These are phyloP conservation scores for Polyporus tsugae DNA, from an alignment of 1,284 basidiomycete genomes.

Conservation along the genomic window DNA sequence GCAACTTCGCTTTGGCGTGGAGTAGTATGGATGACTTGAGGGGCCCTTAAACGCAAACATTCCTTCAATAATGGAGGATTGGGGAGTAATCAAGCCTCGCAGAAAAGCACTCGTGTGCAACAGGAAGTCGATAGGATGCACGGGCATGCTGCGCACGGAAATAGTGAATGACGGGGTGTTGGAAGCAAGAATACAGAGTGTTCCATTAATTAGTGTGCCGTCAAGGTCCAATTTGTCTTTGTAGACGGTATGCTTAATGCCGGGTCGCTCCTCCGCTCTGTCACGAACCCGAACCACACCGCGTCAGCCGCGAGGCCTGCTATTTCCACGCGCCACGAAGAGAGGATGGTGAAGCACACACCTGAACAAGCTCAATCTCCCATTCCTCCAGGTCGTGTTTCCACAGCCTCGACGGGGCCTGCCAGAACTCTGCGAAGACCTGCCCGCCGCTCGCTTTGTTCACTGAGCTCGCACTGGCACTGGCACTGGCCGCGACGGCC, in stretches of 20 bases:
- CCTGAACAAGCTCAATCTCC: conserved; percentile 85
- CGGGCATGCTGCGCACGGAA: not conserved
- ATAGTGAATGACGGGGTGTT: not conserved
- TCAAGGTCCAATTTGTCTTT: not conserved
- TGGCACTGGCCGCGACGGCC: conserved; percentile 11
- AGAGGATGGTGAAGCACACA: conserved; percentile 48
- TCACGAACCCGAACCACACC: not conserved
- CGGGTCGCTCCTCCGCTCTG: conserved; percentile 31
- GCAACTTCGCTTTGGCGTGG: not conserved
- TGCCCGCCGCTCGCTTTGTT: conserved; percentile 39
- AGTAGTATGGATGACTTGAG: not conserved
- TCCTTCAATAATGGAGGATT: too few species aligned
- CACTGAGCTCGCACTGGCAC: conserved; percentile 33
- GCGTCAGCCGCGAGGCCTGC: not conserved
- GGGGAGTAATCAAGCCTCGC: too few species aligned
- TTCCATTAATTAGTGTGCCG: not conserved
- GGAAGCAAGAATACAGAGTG: not conserved
- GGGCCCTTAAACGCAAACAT: not conserved
- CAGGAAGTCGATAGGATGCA: too few species aligned
- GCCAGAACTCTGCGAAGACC: conserved; percentile 77
- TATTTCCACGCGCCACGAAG: not conserved
- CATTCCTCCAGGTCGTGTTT: conserved; percentile 64
- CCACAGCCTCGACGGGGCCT: conserved; percentile 80
- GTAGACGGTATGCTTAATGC: conserved; percentile 13
- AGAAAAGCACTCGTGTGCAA: too few species aligned